These are phyloP conservation scores for Saprolegnia diclina DNA, from an alignment of 352 stramenopile species.

Conservation along the genomic window DNA sequence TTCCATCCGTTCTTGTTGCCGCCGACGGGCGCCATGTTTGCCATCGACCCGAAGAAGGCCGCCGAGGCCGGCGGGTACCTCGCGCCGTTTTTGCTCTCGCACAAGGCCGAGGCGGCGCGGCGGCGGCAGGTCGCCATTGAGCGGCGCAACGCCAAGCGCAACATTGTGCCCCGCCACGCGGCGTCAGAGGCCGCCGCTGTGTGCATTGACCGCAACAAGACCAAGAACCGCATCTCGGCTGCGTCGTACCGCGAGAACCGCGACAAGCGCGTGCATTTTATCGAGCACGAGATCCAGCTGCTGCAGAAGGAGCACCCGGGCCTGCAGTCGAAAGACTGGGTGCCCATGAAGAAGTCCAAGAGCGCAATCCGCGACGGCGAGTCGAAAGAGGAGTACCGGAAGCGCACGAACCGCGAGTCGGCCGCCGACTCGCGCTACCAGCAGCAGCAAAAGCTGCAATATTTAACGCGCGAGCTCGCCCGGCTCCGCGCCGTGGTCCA, in stretches of 20 bases:
- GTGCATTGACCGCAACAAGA: conserved; percentile 27
- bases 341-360: conserved; percentile 24
- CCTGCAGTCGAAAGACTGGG: conserved; percentile 16
- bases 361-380: conserved; percentile 25
- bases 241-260: conserved; percentile 27
- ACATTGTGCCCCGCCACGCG: conserved; percentile 17
- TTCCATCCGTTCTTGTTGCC: conserved; percentile 14
- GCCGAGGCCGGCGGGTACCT: background rate
- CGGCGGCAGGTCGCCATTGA: conserved; percentile 19
- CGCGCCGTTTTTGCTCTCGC: background rate
- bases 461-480: conserved; percentile 25
- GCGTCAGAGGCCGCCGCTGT: background rate
- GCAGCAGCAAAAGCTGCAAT: conserved; percentile 26
- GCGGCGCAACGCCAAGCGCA: conserved; percentile 19
- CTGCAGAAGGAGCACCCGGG: conserved; percentile 18
- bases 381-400: conserved; percentile 25
- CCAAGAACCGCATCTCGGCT: conserved; percentile 27
- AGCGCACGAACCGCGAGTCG: conserved; percentile 27
- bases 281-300: conserved; percentile 18
- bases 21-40: background rate
- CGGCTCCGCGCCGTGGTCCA: conserved; percentile 14
- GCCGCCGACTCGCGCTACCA: conserved; percentile 25
- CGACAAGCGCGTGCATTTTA: conserved; percentile 25
- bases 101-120: conserved; percentile 22
- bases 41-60: background rate